Evolutionary conservation across 179 eudicot genomes (phyloP).

Genomic region (Spinacia oleracea): DNA sequence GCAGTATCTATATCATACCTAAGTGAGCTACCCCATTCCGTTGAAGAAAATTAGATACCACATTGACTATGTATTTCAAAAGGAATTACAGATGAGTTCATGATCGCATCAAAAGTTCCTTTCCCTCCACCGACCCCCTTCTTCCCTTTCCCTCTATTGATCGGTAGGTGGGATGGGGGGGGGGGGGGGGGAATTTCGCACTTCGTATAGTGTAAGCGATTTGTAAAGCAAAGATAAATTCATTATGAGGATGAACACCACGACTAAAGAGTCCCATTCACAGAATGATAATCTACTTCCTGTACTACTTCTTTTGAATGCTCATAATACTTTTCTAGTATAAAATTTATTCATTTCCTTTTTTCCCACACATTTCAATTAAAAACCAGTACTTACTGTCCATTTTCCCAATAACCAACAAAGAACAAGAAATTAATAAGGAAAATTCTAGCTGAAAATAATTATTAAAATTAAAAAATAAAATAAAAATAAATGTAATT

Average conservation of each 20-base stretch:
- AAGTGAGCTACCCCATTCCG: neutral
- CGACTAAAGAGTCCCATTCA: too few relatives aligned
- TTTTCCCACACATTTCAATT: neutral
- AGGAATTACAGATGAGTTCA: neutral
- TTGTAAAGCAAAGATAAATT: too few relatives aligned
- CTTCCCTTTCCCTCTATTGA: too few relatives aligned
- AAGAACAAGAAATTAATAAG: neutral
- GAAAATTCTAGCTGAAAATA: neutral
- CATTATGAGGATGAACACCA: too few relatives aligned
- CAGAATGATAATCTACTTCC: too few relatives aligned
- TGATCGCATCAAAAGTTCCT: too few relatives aligned
- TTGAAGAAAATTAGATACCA: neutral
- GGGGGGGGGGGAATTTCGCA: too few relatives aligned
- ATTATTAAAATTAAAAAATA: neutral
- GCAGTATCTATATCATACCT: neutral
- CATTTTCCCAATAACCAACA: neutral
- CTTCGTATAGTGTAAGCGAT: too few relatives aligned
- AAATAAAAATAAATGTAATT: neutral
- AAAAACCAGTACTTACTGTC: neutral
- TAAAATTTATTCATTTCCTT: neutral
- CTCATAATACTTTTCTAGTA: neutral
- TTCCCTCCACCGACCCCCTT: too few relatives aligned
- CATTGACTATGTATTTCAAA: neutral
- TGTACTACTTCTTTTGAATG: too few relatives aligned
- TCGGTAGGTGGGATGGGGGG: too few relatives aligned